These are phyloP conservation scores for Euclidium syriacum DNA, from an alignment of 345 rosid species.

Conservation along the genomic window DNA sequence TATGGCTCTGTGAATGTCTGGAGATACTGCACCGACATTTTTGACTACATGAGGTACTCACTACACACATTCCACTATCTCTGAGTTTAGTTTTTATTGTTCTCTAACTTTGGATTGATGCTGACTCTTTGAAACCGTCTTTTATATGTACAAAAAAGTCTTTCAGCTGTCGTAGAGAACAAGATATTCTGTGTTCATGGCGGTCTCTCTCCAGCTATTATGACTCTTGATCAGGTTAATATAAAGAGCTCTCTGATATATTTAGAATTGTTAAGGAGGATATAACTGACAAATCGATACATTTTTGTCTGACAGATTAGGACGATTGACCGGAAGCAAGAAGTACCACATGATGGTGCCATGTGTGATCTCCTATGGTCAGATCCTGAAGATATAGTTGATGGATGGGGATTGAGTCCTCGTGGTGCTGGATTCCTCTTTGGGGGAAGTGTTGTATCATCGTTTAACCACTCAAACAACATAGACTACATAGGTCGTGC, in stretches of 20 bases:
- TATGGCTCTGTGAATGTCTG: conserved; percentile 97
- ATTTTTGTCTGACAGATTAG: conserved; percentile 57
- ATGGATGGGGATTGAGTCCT: conserved; percentile 98
- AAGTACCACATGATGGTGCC: conserved; percentile 99
- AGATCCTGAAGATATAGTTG: conserved; percentile 96
- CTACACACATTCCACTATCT: neutral
- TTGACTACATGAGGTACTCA: conserved; percentile 84
- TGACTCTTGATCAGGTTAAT: conserved; percentile 87
- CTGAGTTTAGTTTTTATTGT: neutral
- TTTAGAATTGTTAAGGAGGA: neutral
- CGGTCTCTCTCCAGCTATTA: conserved; percentile 92
- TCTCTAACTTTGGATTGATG: neutral
- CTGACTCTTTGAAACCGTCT: neutral
- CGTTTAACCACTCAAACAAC: conserved; percentile 82
- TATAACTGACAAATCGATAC: neutral
- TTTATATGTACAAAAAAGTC: conserved; percentile 35
- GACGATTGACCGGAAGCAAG: conserved; percentile 92
- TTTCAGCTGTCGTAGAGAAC: conserved; percentile 94
- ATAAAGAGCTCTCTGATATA: neutral
- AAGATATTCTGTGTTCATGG: conserved; percentile 93
- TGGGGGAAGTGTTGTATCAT: conserved; percentile 82
- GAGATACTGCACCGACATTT: conserved; percentile 97
- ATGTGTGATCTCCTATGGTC: conserved; percentile 99
- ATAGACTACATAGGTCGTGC: conserved; percentile 90
- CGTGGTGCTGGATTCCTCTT: conserved; percentile 95